Base-by-base conservation (phyloP, 1,284 basidiomycete genomes). In the Tremellales sp. region DNA sequence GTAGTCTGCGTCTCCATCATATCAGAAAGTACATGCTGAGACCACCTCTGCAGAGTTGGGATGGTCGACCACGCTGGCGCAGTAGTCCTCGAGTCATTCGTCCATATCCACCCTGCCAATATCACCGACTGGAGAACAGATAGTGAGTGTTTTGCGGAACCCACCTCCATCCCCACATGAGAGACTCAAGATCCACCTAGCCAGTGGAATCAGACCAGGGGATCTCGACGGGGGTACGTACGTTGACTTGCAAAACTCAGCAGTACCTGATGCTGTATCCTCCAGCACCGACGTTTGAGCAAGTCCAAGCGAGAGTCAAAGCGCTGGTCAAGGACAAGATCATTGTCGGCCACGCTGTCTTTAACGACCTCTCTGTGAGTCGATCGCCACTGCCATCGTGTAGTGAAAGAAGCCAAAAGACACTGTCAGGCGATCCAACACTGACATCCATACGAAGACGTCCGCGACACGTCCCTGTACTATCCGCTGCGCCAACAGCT, bases 291-390 rank as follows among this genome's bases (percentile, higher is more conserved):
- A 75, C 82, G 0, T 97, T 94, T 65, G 77, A 79, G 14, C 79
- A 85, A 40, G 79, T 97, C 0, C 87, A 90, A 60, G 76, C 81
- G 49, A 69, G 77, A 39, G 89, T 97, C 1, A 80, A 86, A 0
- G 81, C 79, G 9, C 58, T 97, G 5, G 69, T 95, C 24, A 80
- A 86, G 52, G 87, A 83, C 52, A 80, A 85, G 45, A 83, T 95
- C 43, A 68, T 98, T 16, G 79, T 98, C 4, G 95, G 94, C 0
- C 94, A 97, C 67, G 91, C 94, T 0, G 76, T 97, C 3, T 80
- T 85, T 61, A 92, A 97, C 58, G 94, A 97, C 72, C 75, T 97
- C 14, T 84, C 86, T 67, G 88, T 84, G 43, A 40, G 75, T 54
- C n/a, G 14, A 19, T 34, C 16, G 13, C 10, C 40, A 16, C n/a